Conservation (phyloP, 2,329 filamentous ascomycete genomes). For the Pyrenophora teres region DNA sequence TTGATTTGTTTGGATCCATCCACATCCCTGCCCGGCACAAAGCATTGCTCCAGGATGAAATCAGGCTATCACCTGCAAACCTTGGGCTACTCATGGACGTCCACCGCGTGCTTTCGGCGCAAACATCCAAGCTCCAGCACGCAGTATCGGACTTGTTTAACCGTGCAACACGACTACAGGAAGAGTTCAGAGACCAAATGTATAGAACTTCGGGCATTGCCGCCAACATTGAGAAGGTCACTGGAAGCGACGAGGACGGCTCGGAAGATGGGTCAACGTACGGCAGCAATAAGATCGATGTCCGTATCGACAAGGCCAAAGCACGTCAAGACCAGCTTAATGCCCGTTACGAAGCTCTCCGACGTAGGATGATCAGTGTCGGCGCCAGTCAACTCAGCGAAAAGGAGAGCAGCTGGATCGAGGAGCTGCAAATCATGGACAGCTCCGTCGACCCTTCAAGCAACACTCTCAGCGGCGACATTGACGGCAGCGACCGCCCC, state of each 20-base stretch:
- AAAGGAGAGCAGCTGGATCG: constrained; percentile 64
- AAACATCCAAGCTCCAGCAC: constrained; percentile 70
- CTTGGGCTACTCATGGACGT: constrained; percentile 73
- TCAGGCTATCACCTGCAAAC: constrained; percentile 72
- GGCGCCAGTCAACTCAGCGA: constrained; percentile 63
- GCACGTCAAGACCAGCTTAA: constrained; percentile 62
- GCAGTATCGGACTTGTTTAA: constrained; percentile 76
- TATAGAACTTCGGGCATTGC: constrained; percentile 68
- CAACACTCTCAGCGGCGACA: constrained; percentile 39
- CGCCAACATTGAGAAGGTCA: constrained; percentile 68
- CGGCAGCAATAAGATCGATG: constrained; percentile 63
- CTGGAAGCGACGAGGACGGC: constrained; percentile 58
- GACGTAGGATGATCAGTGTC: constrained; percentile 54
- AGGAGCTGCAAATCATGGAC: constrained; percentile 57
- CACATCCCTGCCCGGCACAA: constrained; percentile 65
- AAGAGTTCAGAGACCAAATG: constrained; percentile 71
- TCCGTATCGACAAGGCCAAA: constrained; percentile 61
- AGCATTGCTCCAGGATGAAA: constrained; percentile 67
- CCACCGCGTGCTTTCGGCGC: constrained; percentile 71
- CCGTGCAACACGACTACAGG: constrained; percentile 69
- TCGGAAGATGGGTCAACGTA: constrained; percentile 53
- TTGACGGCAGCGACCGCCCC: constrained; percentile 34
- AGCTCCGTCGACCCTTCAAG: constrained; percentile 43
- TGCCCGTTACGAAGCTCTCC: constrained; percentile 64
- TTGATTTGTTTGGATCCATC: constrained; percentile 61